Evolutionary conservation across 2,329 filamentous ascomycete genomes (phyloP), one percentile per base, ranked within the genome.

Genomic region (Diaporthe vexans): DNA sequence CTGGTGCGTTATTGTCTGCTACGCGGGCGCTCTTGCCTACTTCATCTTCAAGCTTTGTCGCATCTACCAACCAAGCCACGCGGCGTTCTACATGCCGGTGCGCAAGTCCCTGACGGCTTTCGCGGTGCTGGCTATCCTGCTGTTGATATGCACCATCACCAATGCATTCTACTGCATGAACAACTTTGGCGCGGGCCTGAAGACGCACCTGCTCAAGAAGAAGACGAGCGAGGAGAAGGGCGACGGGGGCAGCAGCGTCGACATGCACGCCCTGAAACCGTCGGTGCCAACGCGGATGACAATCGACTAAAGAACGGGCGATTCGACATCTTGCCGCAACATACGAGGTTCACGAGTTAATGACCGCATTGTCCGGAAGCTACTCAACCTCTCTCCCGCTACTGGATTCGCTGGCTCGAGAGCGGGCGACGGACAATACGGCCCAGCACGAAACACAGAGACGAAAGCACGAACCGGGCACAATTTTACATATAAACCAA

Each of bases 31-130:
- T 52, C 90, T 98, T 77, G 94, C 92, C 73, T 99, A 98, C 86
- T 99, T 99, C 87, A 90, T 98, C 81, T 99, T 98, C 91, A 99
- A 99, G 88, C 91, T 99, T 72, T 93, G 97, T 75, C 94, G 97
- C 82, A 99, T 99, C 91, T 99, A 97, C 84, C 91, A 93, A 78
- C 86, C 90, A 15, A 82, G 82, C 57, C 90, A 91, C 78, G 82
- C 81, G 69, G 72, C 82, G 1, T 88, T 91, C 77, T 99, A 98
- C 85, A 82, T 88, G 69, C 93, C 96, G 6, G 96, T 97, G 51
- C 91, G 93, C 76, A 94, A 93, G 80, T 96, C 94, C 21, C 88
- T 99, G 80, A 98, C 96, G 7, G 94, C 95, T 75, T 99, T 99
- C 81, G 96, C 97, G 69, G 92, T 98, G 76, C 93, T 99, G 79